These are phyloP conservation scores for Verticillium albo-atrum DNA, from an alignment of 2,329 filamentous ascomycete species.

Conservation along the genomic window DNA sequence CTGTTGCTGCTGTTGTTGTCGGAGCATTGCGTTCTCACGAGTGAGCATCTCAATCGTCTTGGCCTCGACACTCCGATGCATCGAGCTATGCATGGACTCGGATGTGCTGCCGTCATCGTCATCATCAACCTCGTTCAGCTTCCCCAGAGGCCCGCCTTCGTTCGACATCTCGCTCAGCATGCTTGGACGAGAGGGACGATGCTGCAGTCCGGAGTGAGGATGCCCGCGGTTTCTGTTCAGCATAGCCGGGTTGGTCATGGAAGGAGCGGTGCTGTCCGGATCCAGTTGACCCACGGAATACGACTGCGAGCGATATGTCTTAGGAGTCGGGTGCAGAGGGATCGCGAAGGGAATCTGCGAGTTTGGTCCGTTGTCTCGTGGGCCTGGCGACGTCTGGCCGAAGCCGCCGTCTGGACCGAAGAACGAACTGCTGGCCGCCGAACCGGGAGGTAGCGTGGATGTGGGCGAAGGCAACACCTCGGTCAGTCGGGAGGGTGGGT, in stretches of 20 bases:
- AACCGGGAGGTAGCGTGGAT: conserved; percentile 48
- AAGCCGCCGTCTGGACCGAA: conserved; percentile 40
- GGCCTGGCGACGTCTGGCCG: conserved; percentile 45
- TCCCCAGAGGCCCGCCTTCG: conserved; percentile 57
- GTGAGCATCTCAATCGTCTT: conserved; percentile 61
- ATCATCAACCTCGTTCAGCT: conserved; percentile 67
- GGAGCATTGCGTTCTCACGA: conserved; percentile 58
- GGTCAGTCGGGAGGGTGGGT: conserved; percentile 67
- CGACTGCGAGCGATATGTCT: conserved; percentile 91
- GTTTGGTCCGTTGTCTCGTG: conserved; percentile 49
- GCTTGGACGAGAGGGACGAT: conserved; percentile 74
- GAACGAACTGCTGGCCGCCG: conserved; percentile 36
- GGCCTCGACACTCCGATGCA: conserved; percentile 51
- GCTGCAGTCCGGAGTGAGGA: conserved; percentile 66
- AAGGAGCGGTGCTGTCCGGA: conserved; percentile 47
- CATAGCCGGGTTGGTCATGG: conserved; percentile 42
- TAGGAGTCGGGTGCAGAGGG: conserved; percentile 82
- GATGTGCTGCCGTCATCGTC: conserved; percentile 57
- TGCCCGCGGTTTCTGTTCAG: conserved; percentile 45
- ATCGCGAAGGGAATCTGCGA: conserved; percentile 80
- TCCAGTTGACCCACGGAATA: conserved; percentile 93
- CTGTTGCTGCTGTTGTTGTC: conserved; percentile 41
- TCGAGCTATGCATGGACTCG: conserved; percentile 48
- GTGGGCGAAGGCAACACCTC: conserved; percentile 75
- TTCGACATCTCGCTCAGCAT: conserved; percentile 70